A percentile compares a stretch with the other conserved stretches of the same genome.
Evolutionary conservation across 2,329 filamentous ascomycete genomes (phyloP).

Genomic region (Cytospora piceae): DNA sequence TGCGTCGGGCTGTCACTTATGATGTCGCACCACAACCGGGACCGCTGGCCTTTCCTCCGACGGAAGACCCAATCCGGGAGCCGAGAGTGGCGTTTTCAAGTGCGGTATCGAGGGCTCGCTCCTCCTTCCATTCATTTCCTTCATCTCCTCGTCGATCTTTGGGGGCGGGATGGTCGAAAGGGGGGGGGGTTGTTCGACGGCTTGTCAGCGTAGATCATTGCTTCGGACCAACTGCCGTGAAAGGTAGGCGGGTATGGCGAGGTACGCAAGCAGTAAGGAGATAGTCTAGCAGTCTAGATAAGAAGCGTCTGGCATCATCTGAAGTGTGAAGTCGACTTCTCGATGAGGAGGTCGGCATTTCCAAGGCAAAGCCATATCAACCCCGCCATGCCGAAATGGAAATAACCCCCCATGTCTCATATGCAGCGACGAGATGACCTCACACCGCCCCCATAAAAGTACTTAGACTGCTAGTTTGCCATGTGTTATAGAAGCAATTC

Average conservation of each 20-base stretch:
- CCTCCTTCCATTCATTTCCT: not conserved
- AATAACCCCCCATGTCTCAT: not conserved
- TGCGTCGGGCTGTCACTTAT: no score
- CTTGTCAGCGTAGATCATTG: not conserved
- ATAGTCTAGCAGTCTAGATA: not conserved
- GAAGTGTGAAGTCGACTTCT: no score
- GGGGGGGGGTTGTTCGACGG: not conserved
- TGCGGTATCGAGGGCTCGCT: not conserved
- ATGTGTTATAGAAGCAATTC: not conserved
- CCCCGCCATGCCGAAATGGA: not conserved
- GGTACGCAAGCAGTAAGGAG: not conserved
- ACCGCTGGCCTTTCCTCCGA: not conserved
- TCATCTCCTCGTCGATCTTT: not conserved
- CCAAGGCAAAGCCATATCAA: not conserved
- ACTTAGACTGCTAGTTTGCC: not conserved
- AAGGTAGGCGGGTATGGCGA: not conserved
- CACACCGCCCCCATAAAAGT: not conserved
- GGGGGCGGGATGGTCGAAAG: not conserved
- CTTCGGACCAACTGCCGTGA: not conserved
- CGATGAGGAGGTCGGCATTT: no score
- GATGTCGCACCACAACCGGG: no score
- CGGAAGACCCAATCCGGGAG: not conserved
- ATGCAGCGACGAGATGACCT: conserved; percentile 1
- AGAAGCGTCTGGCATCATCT: not conserved
- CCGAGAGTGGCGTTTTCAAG: not conserved